These are phyloP conservation scores for Prunus davidiana DNA, from an alignment of 306 rosid species.

Conservation along the genomic window DNA sequence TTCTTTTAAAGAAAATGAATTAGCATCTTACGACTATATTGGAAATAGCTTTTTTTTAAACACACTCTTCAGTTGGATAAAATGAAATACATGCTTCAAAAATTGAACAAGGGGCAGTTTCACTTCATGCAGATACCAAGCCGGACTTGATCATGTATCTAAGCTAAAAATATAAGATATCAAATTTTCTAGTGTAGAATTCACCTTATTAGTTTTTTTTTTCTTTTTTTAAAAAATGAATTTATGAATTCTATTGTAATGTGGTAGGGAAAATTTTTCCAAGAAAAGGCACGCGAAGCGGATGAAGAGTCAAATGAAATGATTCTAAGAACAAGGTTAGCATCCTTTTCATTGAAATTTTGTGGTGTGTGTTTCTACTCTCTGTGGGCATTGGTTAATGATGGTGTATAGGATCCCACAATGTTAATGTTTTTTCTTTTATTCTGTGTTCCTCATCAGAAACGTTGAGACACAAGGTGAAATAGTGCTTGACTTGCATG, in stretches of 20 bases:
- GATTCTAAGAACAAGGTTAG: slow-evolving; percentile 60
- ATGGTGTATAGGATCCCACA: not conserved
- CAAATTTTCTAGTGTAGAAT: not conserved
- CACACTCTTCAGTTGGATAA: not conserved
- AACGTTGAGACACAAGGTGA: slow-evolving; percentile 41
- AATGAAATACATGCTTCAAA: not conserved
- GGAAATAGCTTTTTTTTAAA: not conserved
- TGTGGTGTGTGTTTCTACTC: not conserved
- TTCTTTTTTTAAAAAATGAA: not conserved
- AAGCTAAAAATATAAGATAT: not conserved
- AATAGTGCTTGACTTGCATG: slow-evolving; percentile 62
- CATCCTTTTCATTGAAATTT: slow-evolving; percentile 9
- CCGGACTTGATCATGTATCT: not conserved
- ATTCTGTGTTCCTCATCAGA: slow-evolving; percentile 38
- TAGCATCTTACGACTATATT: not conserved
- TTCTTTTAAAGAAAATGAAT: not conserved
- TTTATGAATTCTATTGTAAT: not conserved
- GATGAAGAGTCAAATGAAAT: slow-evolving; percentile 70
- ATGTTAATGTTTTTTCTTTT: slow-evolving; percentile 6
- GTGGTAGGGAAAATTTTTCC: slow-evolving; percentile 60
- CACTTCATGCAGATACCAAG: not conserved
- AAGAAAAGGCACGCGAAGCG: slow-evolving; percentile 52
- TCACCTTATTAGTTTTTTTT: not conserved
- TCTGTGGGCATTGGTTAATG: not conserved
- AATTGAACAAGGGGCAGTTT: not conserved